Evolutionary conservation across 352 stramenopile genomes (phyloP).

Genomic region (Phytophthora cajani): DNA sequence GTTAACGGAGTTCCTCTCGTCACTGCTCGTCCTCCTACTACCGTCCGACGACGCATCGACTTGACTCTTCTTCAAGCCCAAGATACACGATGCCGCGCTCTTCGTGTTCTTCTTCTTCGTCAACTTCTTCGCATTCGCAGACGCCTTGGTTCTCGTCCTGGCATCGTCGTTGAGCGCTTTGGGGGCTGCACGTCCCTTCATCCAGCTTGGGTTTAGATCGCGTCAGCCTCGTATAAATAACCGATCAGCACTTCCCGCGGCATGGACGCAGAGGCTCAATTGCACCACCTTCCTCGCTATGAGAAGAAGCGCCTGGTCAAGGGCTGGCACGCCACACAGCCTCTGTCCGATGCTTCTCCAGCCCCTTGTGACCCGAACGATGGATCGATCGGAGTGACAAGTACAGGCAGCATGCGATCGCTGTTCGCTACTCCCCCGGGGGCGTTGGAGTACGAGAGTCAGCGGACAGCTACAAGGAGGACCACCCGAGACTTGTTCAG

Average conservation of each 20-base stretch:
- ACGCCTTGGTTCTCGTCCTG: not conserved
- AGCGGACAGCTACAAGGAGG: conserved; percentile 15
- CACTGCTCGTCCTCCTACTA: conserved; percentile 7
- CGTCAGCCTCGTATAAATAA: conserved; percentile 29
- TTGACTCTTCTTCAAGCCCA: conserved; percentile 12
- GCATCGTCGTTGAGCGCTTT: conserved; percentile 1
- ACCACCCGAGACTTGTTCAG: conserved; percentile 11
- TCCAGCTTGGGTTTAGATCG: conserved; percentile 6
- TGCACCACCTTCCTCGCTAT: conserved; percentile 31
- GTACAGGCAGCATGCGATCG: conserved; percentile 15
- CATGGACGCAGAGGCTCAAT: conserved; percentile 32
- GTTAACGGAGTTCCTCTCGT: conserved; percentile 10
- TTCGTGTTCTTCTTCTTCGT: conserved; percentile 12
- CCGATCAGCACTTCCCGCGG: not conserved
- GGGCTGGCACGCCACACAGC: conserved; percentile 34
- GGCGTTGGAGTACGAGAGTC: conserved; percentile 26
- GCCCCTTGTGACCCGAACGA: not conserved
- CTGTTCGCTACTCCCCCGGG: conserved; percentile 26
- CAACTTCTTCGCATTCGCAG: conserved; percentile 12
- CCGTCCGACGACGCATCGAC: not conserved
- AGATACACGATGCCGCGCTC: conserved; percentile 13
- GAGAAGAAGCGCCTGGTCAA: conserved; percentile 50
- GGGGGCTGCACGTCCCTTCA: conserved; percentile 29
- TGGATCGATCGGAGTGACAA: not conserved
- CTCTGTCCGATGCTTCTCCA: not conserved